Percentiles rank a stretch among this genome's conserved stretches.
Conservation (phyloP, 2,329 filamentous ascomycete genomes). For the Cryoendolithus antarcticus region DNA sequence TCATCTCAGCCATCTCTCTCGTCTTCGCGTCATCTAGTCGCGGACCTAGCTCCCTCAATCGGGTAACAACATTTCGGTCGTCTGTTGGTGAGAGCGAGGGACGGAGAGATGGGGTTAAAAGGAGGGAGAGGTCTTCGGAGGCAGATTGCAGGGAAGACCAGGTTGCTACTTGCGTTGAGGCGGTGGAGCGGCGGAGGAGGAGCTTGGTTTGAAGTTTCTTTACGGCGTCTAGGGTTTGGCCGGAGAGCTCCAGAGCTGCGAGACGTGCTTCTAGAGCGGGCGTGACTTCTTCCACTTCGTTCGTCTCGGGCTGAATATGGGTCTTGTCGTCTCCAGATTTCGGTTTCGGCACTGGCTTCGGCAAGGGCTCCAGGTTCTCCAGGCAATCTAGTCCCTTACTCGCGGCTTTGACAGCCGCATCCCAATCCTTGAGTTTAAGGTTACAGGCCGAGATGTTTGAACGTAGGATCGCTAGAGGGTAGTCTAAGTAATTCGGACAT, state of each 20-base stretch:
- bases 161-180: conserved; percentile 55
- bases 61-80: conserved; percentile 51
- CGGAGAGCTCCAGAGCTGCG: conserved; percentile 28
- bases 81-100: conserved; percentile 54
- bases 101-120: conserved; percentile 38
- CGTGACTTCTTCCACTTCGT: conserved; percentile 39
- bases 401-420: conserved; percentile 63
- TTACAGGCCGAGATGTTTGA: conserved; percentile 87
- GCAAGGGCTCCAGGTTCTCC: conserved; percentile 45
- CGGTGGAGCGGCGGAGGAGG: conserved; percentile 65
- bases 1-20: conserved; percentile 88
- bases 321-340: conserved; percentile 9
- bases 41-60: conserved; percentile 54
- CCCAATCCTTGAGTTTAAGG: conserved; percentile 75
- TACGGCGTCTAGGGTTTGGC: conserved; percentile 48
- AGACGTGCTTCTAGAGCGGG: conserved; percentile 31
- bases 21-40: conserved; percentile 68
- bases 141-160: conserved; percentile 74
- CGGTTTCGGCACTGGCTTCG: conserved; percentile 12
- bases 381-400: conserved; percentile 60
- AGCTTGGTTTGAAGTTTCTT: conserved; percentile 70
- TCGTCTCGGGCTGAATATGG: conserved; percentile 18
- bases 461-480: conserved; percentile 73
- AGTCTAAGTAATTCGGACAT: conserved; percentile 76
- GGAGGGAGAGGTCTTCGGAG: conserved; percentile 63